These are phyloP conservation scores for Triticum monococcum DNA, from an alignment of 176 grass and related monocot genomes.

Conservation along the genomic window DNA sequence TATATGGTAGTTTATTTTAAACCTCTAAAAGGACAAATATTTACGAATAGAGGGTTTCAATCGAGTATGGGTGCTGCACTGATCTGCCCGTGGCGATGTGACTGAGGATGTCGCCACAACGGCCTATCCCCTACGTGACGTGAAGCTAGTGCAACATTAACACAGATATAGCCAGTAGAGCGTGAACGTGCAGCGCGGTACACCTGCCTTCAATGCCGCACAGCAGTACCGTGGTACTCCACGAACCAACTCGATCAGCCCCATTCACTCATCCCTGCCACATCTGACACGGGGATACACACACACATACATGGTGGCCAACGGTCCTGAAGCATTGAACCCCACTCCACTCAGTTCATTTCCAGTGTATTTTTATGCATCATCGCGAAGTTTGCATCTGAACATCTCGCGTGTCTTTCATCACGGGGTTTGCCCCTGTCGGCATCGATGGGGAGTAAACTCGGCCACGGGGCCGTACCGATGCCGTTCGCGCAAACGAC, in stretches of 20 bases:
- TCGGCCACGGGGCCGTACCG: not conserved
- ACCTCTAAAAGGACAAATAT: too few relatives aligned
- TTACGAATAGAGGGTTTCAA: too few relatives aligned
- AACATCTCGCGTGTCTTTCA: not conserved
- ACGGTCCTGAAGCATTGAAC: not conserved
- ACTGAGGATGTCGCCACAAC: not conserved
- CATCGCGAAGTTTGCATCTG: not conserved
- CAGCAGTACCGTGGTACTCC: not conserved
- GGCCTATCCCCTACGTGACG: not conserved
- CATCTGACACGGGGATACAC: not conserved
- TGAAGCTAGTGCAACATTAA: not conserved
- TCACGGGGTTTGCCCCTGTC: not conserved
- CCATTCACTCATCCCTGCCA: not conserved
- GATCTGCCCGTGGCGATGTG: not conserved
- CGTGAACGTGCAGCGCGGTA: not conserved
- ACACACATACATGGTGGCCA: not conserved
- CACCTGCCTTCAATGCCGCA: not conserved
- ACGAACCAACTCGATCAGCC: conserved; percentile 3
- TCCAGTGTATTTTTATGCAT: not conserved
- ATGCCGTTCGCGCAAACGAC: conserved; percentile 40
- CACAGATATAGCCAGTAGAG: not conserved
- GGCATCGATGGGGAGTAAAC: not conserved
- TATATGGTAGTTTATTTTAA: too few relatives aligned
- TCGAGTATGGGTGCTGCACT: too few relatives aligned
- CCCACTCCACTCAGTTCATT: too few relatives aligned